These are phyloP conservation scores for Pseudogymnoascus sp. DNA, from an alignment of 2,329 filamentous ascomycete species.

Conservation along the genomic window DNA sequence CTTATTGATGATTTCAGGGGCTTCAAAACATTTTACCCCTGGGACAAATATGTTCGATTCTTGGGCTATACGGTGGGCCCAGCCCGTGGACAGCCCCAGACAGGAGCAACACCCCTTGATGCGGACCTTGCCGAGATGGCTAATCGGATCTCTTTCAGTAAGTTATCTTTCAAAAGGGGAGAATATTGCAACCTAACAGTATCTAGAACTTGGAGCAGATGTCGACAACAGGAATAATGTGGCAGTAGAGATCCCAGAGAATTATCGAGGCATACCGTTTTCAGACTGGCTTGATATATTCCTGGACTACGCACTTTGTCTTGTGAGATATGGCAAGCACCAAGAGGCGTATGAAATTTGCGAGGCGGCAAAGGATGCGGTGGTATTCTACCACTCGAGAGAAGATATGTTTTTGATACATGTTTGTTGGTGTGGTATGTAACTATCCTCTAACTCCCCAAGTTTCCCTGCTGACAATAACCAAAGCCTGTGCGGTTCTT, in stretches of 20 bases:
- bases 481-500: slow-evolving; percentile 69
- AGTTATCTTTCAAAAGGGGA: slow-evolving; percentile 2
- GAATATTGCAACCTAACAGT: slow-evolving; percentile 14
- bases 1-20: slow-evolving; percentile 57
- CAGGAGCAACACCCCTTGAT: slow-evolving; percentile 22
- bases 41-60: slow-evolving; percentile 57
- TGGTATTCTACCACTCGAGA: slow-evolving; percentile 68
- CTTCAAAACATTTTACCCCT: slow-evolving; percentile 56
- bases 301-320: slow-evolving; percentile 72
- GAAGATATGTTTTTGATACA: slow-evolving; percentile 65
- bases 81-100: slow-evolving; percentile 17
- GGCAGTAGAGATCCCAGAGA: slow-evolving; percentile 21
- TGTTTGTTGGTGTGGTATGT: slow-evolving; percentile 64
- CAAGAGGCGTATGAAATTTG: slow-evolving; percentile 74
- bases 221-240: slow-evolving; percentile 14
- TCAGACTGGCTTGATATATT: slow-evolving; percentile 84
- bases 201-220: slow-evolving; percentile 23
- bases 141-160: slow-evolving; percentile 25
- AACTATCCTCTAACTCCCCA: background rate
- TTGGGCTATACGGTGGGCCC: slow-evolving; percentile 33
- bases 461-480: slow-evolving; percentile 15
- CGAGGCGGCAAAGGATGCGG: slow-evolving; percentile 69
- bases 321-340: slow-evolving; percentile 59
- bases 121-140: slow-evolving; percentile 24
- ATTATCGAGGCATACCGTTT: slow-evolving; percentile 73